Conservation (phyloP, 805 yeast species). For the Ogataea trehaloabstinens region DNA sequence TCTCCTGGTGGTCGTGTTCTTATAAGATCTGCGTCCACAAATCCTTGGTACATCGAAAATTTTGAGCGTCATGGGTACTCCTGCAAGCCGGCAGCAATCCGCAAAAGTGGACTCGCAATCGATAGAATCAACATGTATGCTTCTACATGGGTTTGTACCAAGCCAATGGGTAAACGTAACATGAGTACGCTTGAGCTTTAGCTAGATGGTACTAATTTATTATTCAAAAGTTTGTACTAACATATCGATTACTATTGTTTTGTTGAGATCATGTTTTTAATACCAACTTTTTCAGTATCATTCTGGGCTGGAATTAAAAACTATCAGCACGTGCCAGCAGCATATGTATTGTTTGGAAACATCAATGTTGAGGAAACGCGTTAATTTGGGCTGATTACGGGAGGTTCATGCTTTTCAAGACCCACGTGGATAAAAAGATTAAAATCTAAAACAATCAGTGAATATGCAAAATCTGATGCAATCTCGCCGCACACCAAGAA, state of each 20-base stretch:
- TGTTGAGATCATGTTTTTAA: too few relatives aligned
- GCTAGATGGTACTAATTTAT: background rate
- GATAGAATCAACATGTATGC: conserved; percentile 88
- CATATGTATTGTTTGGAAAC: too few relatives aligned
- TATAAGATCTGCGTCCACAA: conserved; percentile 68
- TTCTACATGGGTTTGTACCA: conserved; percentile 82
- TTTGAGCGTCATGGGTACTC: conserved; percentile 67
- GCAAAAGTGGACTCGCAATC: conserved; percentile 62
- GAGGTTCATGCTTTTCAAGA: too few relatives aligned
- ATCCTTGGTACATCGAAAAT: conserved; percentile 75
- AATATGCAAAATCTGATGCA: background rate
- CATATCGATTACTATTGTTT: too few relatives aligned
- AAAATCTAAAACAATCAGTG: background rate
- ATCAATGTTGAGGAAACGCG: too few relatives aligned
- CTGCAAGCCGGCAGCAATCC: conserved; percentile 67
- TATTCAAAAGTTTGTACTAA: background rate
- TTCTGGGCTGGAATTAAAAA: too few relatives aligned
- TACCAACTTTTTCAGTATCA: too few relatives aligned
- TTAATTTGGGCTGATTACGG: too few relatives aligned
- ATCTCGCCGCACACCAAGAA: background rate
- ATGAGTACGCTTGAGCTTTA: conserved; percentile 45
- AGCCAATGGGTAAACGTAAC: conserved; percentile 39
- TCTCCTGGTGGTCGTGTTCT: conserved; percentile 70
- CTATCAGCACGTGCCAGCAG: too few relatives aligned
- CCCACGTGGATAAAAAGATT: too few relatives aligned